Evolutionary conservation across 129 eudicot genomes (phyloP).

Genomic region (Flaveria ramosissima): DNA sequence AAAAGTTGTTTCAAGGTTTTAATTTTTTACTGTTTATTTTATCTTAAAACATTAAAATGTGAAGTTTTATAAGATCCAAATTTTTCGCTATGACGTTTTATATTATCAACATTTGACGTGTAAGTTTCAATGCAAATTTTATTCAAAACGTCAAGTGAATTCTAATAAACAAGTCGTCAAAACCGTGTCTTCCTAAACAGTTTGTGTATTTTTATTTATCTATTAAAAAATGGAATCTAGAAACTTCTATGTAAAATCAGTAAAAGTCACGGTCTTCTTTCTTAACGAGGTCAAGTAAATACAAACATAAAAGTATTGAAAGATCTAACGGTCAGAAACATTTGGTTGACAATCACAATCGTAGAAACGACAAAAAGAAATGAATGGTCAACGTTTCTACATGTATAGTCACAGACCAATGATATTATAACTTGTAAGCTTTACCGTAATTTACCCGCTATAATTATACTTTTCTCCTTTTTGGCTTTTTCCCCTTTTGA

Average conservation of each 20-base stretch:
- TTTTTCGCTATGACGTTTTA: too few relatives aligned
- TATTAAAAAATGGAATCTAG: not conserved
- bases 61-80: too few relatives aligned
- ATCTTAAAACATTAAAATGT: too few relatives aligned
- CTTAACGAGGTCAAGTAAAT: not conserved
- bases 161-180: too few relatives aligned
- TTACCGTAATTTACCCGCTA: constrained; percentile 27
- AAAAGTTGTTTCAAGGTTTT: too few relatives aligned
- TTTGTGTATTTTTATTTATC: not conserved
- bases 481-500: constrained; percentile 23
- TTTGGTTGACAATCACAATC: constrained; percentile 27
- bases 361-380: constrained; percentile 25
- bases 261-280: not conserved
- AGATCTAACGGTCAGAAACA: constrained; percentile 36
- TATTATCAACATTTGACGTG: too few relatives aligned
- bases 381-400: constrained; percentile 27
- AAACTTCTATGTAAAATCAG: not conserved
- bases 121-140: too few relatives aligned
- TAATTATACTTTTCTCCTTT: constrained; percentile 20
- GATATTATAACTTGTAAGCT: not conserved
- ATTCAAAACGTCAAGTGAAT: too few relatives aligned
- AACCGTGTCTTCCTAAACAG: too few relatives aligned
- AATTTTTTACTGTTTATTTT: too few relatives aligned
- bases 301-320: not conserved
- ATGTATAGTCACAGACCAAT: not conserved